Conservation (phyloP, 163 green algal species). For the Volvox carteri region DNA sequence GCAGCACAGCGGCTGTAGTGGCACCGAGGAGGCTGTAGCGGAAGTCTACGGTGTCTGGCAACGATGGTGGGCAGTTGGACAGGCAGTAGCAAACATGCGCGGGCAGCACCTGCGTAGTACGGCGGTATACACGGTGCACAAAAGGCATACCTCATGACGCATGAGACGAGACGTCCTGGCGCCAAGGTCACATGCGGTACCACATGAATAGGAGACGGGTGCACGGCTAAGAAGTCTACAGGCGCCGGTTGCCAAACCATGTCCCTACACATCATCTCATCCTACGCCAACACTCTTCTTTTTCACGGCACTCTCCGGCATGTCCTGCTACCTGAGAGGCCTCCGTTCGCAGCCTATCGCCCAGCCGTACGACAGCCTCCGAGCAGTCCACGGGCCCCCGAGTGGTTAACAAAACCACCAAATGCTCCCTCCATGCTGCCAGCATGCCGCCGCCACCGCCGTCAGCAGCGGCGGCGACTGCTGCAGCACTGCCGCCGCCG, state of each 20-base stretch:
- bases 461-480: too few relatives aligned
- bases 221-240: too few relatives aligned
- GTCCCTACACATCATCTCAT: too few relatives aligned
- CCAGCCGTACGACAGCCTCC: constrained; percentile 62
- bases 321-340: constrained; percentile 33
- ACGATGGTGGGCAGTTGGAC: constrained; percentile 44
- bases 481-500: not conserved
- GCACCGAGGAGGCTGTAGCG: constrained; percentile 61
- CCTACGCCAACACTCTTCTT: too few relatives aligned
- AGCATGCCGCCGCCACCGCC: constrained; percentile 50
- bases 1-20: too few relatives aligned
- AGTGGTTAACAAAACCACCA: constrained; percentile 67
- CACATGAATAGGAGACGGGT: too few relatives aligned
- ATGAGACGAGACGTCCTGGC: too few relatives aligned
- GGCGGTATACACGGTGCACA: too few relatives aligned
- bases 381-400: constrained; percentile 55
- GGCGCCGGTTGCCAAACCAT: too few relatives aligned
- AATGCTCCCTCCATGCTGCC: constrained; percentile 67
- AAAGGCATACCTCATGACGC: too few relatives aligned
- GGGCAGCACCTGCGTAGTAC: constrained; percentile 60
- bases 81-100: constrained; percentile 75
- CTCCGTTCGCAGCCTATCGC: constrained; percentile 60
- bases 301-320: too few relatives aligned
- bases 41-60: constrained; percentile 42
- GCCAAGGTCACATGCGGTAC: too few relatives aligned